Percentiles rank a stretch among this genome's conserved stretches.
phyloP scores from a whole-genome alignment of 2,329 filamentous ascomycete genomes.

The Aspergillus fumigatus region DNA sequence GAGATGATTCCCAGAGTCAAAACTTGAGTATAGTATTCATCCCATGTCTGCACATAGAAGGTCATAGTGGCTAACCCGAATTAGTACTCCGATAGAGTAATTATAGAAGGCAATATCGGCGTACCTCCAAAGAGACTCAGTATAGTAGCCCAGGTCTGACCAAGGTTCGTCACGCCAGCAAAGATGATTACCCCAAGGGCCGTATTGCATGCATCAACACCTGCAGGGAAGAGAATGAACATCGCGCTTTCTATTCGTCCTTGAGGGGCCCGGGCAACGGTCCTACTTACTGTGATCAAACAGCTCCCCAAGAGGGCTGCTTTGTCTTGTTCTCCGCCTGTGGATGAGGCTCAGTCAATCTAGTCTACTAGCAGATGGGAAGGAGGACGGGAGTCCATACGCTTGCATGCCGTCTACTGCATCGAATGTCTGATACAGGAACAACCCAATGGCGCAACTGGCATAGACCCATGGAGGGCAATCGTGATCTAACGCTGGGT shows the following conservation, averaged over 20 bases:
- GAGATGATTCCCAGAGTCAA: slow-evolving; percentile 88
- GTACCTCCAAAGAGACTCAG: slow-evolving; percentile 75
- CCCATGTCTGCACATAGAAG: slow-evolving; percentile 99
- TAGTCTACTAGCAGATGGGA: background rate
- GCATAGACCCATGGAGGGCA: slow-evolving; percentile 95
- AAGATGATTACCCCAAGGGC: slow-evolving; percentile 91
- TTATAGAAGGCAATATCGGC: slow-evolving; percentile 22
- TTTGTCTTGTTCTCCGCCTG: slow-evolving; percentile 82
- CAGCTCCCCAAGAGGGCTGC: slow-evolving; percentile 87
- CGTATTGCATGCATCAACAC: slow-evolving; percentile 92
- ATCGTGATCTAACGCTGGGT: slow-evolving; percentile 86
- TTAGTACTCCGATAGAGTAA: background rate
- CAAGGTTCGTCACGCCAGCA: slow-evolving; percentile 85
- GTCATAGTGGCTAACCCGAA: slow-evolving; percentile 65
- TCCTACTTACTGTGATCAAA: slow-evolving; percentile 75
- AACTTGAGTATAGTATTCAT: slow-evolving; percentile 97
- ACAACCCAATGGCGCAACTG: slow-evolving; percentile 82
- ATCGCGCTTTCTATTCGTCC: background rate
- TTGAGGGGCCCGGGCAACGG: background rate
- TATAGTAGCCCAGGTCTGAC: slow-evolving; percentile 86
- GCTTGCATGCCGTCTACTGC: slow-evolving; percentile 93
- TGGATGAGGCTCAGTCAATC: slow-evolving; percentile 5
- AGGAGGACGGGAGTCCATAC: slow-evolving; percentile 46
- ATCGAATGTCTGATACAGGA: slow-evolving; percentile 97
- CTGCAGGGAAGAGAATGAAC: slow-evolving; percentile 25